phyloP scores from a whole-genome alignment of 768 basidiomycete genomes.

The Tephrocybe sp. region DNA sequence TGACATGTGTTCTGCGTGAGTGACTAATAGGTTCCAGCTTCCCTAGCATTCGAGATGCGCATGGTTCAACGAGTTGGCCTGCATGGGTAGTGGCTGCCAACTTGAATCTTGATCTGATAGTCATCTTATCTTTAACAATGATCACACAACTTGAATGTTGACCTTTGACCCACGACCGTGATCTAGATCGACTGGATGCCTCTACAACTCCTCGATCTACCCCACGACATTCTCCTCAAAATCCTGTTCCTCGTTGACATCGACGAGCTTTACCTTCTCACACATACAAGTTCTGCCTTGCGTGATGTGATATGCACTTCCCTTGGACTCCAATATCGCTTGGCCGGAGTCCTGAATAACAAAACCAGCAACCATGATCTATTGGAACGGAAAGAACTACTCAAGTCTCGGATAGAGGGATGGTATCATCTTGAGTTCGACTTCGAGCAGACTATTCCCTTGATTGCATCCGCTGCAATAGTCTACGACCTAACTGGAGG shows the following conservation, averaged over 20 bases:
- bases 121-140: no score
- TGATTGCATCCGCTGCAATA: slow-evolving; percentile 23
- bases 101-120: no score
- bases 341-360: slow-evolving; percentile 30
- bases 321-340: slow-evolving; percentile 30
- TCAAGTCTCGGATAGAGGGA: slow-evolving; percentile 25
- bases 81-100: no score
- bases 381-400: slow-evolving; percentile 22
- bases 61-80: no score
- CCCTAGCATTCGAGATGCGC: no score
- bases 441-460: slow-evolving; percentile 24
- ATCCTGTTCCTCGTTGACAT: slow-evolving; percentile 27
- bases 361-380: slow-evolving; percentile 5
- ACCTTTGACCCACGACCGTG: no score
- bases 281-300: slow-evolving; percentile 20
- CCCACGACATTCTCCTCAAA: slow-evolving; percentile 28
- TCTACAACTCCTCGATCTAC: slow-evolving; percentile 23
- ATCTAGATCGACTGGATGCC: no score
- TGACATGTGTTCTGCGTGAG: no score
- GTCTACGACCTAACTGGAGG: slow-evolving; percentile 43
- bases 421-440: slow-evolving; percentile 28
- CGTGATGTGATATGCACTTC: slow-evolving; percentile 26
- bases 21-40: no score
- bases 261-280: slow-evolving; percentile 23
- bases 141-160: no score